phyloP scores from a whole-genome alignment of 75 land plant genomes.

The Gnetum montanum region DNA sequence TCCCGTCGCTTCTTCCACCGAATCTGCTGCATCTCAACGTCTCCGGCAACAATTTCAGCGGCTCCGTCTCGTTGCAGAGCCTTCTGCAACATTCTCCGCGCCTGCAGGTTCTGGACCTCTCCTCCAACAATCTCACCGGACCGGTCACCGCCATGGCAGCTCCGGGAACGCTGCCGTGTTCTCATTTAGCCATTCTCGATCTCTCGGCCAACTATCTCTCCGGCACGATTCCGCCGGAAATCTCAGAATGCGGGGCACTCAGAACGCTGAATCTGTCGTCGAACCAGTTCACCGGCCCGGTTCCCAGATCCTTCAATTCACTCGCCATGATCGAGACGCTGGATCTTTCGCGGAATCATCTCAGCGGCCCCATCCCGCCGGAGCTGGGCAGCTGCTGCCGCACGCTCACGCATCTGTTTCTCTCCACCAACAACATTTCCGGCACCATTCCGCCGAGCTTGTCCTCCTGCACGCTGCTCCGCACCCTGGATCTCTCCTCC shows the following conservation, averaged over 20 bases:
- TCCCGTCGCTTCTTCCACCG: constrained; percentile 17
- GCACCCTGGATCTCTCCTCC: constrained; percentile 36
- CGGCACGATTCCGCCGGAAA: constrained; percentile 18
- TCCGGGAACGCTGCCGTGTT: constrained; percentile 16
- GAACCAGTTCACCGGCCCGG: constrained; percentile 38
- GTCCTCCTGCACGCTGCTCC: constrained; percentile 36
- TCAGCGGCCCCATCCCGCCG: constrained; percentile 51
- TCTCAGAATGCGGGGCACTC: constrained; percentile 32
- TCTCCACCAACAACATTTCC: constrained; percentile 41
- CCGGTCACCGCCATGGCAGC: constrained; percentile 11
- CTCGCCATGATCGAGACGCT: constrained; percentile 31
- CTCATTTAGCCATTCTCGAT: constrained; percentile 31
- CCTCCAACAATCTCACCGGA: constrained; percentile 62
- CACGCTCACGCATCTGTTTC: constrained; percentile 28
- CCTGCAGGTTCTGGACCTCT: constrained; percentile 58
- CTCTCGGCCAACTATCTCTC: constrained; percentile 29
- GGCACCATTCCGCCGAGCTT: constrained; percentile 49
- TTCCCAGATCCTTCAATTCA: constrained; percentile 28
- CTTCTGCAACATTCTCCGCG: constrained; percentile 26
- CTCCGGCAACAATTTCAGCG: constrained; percentile 11
- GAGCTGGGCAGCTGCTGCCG: constrained; percentile 42
- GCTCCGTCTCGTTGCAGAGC: too few species aligned
- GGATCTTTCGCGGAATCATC: constrained; percentile 51
- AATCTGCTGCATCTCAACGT: constrained; percentile 46
- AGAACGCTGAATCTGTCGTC: constrained; percentile 31